A percentile compares a stretch with the other conserved stretches of the same genome.
These are phyloP conservation scores for Epichloe glyceriae DNA, from an alignment of 2,329 filamentous ascomycete species.

Conservation along the genomic window DNA sequence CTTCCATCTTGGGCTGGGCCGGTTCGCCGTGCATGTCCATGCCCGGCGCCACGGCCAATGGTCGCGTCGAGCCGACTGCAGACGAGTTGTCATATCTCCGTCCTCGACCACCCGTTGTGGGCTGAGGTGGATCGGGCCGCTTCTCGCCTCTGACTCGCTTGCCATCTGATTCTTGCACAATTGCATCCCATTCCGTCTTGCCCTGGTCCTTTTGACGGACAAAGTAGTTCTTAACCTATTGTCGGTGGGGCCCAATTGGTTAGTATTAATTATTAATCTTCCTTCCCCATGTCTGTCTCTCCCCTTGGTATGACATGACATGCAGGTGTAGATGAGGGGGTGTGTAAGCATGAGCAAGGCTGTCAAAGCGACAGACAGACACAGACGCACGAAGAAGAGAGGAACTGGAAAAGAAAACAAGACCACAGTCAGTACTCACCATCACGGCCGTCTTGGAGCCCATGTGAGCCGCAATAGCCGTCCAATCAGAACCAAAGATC, in stretches of 20 bases:
- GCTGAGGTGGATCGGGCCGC: slow-evolving; percentile 45
- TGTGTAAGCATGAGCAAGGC: background rate
- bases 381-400: background rate
- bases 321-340: background rate
- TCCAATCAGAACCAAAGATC: slow-evolving; percentile 67
- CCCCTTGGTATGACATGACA: slow-evolving; percentile 2
- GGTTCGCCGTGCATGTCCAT: slow-evolving; percentile 32
- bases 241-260: slow-evolving; percentile 2
- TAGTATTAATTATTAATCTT: background rate
- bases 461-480: slow-evolving; percentile 63
- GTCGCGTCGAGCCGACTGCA: slow-evolving; percentile 19
- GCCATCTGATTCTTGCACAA: slow-evolving; percentile 47
- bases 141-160: slow-evolving; percentile 44
- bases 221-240: slow-evolving; percentile 59
- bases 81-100: slow-evolving; percentile 35
- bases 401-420: background rate
- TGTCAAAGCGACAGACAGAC: background rate
- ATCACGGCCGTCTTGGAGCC: slow-evolving; percentile 77
- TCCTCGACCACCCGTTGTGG: slow-evolving; percentile 33
- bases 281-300: background rate
- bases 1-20: slow-evolving; percentile 33
- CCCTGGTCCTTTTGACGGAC: slow-evolving; percentile 47
- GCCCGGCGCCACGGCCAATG: slow-evolving; percentile 35
- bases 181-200: slow-evolving; percentile 45
- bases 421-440: slow-evolving; percentile 35